These are phyloP conservation scores for Thermoascus crustaceus DNA, from an alignment of 2,329 filamentous ascomycete species.

Conservation along the genomic window DNA sequence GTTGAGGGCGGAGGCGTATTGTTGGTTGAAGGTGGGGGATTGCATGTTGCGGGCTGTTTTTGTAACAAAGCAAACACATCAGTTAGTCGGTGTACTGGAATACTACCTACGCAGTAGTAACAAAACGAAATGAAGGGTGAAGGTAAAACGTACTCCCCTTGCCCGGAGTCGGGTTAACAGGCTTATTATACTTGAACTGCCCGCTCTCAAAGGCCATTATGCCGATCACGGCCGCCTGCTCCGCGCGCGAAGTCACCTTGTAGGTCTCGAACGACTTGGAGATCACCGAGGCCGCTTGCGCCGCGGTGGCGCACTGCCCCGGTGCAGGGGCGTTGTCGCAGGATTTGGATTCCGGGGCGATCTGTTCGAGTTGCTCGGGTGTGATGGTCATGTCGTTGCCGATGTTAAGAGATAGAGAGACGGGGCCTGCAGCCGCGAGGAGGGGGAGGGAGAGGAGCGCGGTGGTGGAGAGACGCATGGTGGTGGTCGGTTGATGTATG, in stretches of 20 bases:
- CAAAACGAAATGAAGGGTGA: conserved; percentile 1
- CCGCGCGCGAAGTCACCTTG: conserved; percentile 44
- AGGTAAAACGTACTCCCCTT: conserved; percentile 49
- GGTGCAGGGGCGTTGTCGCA: conserved; percentile 43
- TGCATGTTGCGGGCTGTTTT: conserved; percentile 54
- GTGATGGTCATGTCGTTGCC: conserved; percentile 13
- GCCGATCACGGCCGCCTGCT: conserved; percentile 62
- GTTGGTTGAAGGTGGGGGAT: conserved; percentile 44
- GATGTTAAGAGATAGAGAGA: conserved; percentile 2
- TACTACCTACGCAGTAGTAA: conserved; percentile 1
- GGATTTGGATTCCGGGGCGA: conserved; percentile 50
- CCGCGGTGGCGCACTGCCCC: conserved; percentile 59
- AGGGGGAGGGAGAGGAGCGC: conserved; percentile 11
- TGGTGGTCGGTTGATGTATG: background rate
- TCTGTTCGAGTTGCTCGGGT: conserved; percentile 25
- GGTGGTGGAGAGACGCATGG: conserved; percentile 8
- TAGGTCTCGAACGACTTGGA: conserved; percentile 50
- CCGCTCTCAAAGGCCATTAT: conserved; percentile 64
- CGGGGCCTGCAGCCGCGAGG: conserved; percentile 8
- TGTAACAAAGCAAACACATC: background rate
- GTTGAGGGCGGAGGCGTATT: conserved; percentile 45
- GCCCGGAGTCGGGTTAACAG: conserved; percentile 54
- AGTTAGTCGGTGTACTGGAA: conserved; percentile 2
- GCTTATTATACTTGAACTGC: conserved; percentile 63
- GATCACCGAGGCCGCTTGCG: conserved; percentile 52